Percentiles rank a stretch among this genome's conserved stretches.
These are phyloP conservation scores for Hemisphaericaspora subhashii DNA, from an alignment of 1,139 yeast genomes.

Conservation along the genomic window DNA sequence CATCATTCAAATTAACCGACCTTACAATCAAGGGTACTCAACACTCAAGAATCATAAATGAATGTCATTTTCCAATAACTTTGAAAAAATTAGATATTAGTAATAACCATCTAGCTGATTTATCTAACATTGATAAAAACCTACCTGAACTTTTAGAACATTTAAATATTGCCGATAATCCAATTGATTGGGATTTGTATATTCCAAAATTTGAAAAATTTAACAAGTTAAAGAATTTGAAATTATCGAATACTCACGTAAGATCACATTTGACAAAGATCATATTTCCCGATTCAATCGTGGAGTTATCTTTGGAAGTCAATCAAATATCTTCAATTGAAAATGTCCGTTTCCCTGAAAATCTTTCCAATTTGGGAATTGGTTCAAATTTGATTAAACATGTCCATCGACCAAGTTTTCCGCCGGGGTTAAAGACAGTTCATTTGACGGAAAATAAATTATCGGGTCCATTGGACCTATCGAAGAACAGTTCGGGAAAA, in stretches of 20 bases:
- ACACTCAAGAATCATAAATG: constrained; percentile 2
- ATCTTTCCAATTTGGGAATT: constrained; percentile 20
- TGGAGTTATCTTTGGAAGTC: constrained; percentile 22
- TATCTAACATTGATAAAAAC: constrained; percentile 4
- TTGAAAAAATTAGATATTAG: constrained; percentile 16
- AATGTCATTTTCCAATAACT: constrained; percentile 11
- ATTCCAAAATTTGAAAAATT: constrained; percentile 13
- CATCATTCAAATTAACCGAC: constrained; percentile 4
- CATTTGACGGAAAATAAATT: constrained; percentile 26
- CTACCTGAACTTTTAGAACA: constrained; percentile 13
- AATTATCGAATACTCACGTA: constrained; percentile 22
- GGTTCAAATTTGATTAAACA: constrained; percentile 21
- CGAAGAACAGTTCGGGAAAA: constrained; percentile 17
- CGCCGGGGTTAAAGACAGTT: constrained; percentile 17
- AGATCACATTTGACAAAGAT: constrained; percentile 16
- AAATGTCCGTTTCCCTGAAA: constrained; percentile 20
- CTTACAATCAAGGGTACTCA: constrained; percentile 5
- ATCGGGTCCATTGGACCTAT: constrained; percentile 17
- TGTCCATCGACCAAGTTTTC: constrained; percentile 17
- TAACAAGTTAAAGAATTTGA: constrained; percentile 15
- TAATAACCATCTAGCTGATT: constrained; percentile 17
- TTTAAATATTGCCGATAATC: constrained; percentile 24
- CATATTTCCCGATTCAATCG: constrained; percentile 20
- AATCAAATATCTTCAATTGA: constrained; percentile 22
- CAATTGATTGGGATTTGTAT: constrained; percentile 22